Conservation (phyloP, 805 yeast genomes). For the Wickerhamiella azymoides region DNA sequence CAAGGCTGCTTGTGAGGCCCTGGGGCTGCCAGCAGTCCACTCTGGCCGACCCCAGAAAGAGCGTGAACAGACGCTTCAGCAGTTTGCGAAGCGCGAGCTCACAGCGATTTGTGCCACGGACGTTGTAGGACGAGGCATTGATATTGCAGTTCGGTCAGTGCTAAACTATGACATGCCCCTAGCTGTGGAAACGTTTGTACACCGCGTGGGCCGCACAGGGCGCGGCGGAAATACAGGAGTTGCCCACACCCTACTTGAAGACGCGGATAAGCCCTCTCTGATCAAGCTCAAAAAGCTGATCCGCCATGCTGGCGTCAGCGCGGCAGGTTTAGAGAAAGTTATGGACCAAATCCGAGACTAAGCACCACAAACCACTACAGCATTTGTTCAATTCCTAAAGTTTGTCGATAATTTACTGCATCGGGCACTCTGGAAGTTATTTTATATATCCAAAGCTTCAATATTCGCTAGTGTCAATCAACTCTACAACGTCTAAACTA, state of each 20-base stretch:
- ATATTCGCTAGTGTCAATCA: too few relatives aligned
- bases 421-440: too few relatives aligned
- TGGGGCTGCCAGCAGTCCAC: conserved; percentile 58
- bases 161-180: conserved; percentile 75
- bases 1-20: conserved; percentile 55
- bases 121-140: conserved; percentile 92
- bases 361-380: too few relatives aligned
- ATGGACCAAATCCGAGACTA: too few relatives aligned
- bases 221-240: conserved; percentile 78
- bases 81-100: background rate
- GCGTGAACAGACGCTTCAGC: conserved; percentile 57
- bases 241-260: conserved; percentile 51
- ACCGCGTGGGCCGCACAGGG: conserved; percentile 93
- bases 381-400: too few relatives aligned
- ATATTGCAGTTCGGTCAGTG: conserved; percentile 77
- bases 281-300: conserved; percentile 10
- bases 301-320: conserved; percentile 2
- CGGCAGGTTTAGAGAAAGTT: background rate
- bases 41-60: conserved; percentile 78
- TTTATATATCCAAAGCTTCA: too few relatives aligned
- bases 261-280: conserved; percentile 10
- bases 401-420: too few relatives aligned
- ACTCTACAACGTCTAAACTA: too few relatives aligned
- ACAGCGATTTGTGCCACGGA: conserved; percentile 62
- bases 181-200: conserved; percentile 71